phyloP scores from a whole-genome alignment of 1,284 basidiomycete species.

The Tremellales sp. region DNA sequence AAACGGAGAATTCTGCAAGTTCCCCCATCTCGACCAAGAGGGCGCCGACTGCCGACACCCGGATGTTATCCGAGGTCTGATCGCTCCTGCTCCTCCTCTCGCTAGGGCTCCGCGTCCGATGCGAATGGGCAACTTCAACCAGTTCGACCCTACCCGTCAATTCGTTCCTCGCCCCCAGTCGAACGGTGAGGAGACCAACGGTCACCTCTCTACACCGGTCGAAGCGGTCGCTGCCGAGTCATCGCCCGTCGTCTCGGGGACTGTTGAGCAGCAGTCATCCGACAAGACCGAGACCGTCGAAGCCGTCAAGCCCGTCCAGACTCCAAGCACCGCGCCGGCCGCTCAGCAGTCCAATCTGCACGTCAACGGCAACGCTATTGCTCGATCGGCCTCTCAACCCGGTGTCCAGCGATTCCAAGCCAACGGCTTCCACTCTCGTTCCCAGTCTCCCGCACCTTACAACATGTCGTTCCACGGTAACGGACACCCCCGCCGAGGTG shows the following conservation, averaged over 20 bases:
- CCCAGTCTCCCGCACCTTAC: constrained; percentile 40
- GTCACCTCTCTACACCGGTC: neutral
- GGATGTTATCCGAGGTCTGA: constrained; percentile 42
- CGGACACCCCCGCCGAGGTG: constrained; percentile 26
- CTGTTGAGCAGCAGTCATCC: neutral
- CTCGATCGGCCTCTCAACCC: constrained; percentile 40
- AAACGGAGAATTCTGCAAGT: constrained; percentile 49
- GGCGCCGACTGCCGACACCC: constrained; percentile 47
- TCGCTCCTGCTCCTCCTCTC: constrained; percentile 37
- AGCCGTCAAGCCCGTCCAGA: too few species aligned
- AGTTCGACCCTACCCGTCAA: constrained; percentile 9
- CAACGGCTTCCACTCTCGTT: constrained; percentile 33
- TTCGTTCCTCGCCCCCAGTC: neutral
- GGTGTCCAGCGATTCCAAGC: constrained; percentile 37
- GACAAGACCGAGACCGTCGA: neutral
- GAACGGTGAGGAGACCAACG: neutral
- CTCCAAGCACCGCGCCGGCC: neutral
- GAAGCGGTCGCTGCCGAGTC: constrained; percentile 1
- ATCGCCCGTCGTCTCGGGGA: neutral
- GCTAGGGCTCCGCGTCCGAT: constrained; percentile 17
- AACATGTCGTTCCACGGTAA: constrained; percentile 34
- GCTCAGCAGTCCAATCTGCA: neutral
- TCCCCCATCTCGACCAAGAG: constrained; percentile 46
- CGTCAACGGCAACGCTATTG: constrained; percentile 8
- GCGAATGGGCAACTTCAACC: constrained; percentile 23